phyloP scores from a whole-genome alignment of 495 filamentous ascomycete genomes.

The Penicillium manginii region DNA sequence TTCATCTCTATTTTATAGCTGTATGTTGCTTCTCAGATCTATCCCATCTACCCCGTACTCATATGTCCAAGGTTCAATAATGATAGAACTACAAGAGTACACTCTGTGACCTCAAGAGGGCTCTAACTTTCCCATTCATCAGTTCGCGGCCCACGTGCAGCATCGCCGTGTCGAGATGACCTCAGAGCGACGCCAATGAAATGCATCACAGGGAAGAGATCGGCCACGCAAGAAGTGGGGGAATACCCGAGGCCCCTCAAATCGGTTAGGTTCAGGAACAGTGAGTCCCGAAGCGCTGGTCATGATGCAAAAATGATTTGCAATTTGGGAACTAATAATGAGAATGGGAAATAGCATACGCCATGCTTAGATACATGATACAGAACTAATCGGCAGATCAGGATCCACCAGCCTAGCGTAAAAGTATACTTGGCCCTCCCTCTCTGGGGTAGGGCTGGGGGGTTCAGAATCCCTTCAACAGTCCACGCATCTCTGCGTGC shows the following conservation, averaged over 20 bases:
- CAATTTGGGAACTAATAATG: not conserved
- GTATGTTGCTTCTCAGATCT: not conserved
- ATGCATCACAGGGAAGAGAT: slow-evolving; percentile 16
- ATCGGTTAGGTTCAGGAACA: slow-evolving; percentile 15
- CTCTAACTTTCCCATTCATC: not conserved
- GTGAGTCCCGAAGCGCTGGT: not conserved
- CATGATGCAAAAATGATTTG: not conserved
- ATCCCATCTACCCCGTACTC: too few species aligned
- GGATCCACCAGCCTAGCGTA: not conserved
- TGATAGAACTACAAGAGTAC: not conserved
- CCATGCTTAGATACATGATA: slow-evolving; percentile 33
- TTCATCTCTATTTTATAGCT: too few species aligned
- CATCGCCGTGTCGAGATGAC: not conserved
- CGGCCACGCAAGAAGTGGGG: slow-evolving; percentile 25
- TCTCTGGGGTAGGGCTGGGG: not conserved
- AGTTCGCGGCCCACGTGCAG: slow-evolving; percentile 9
- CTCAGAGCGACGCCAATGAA: slow-evolving; percentile 24
- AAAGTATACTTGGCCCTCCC: not conserved
- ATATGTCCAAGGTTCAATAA: not conserved
- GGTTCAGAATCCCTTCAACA: not conserved
- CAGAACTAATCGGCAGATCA: slow-evolving; percentile 11
- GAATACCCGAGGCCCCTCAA: slow-evolving; percentile 19
- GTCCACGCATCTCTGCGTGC: not conserved
- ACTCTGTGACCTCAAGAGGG: not conserved
- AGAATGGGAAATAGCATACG: slow-evolving; percentile 16